Conservation (phyloP, 2,329 filamentous ascomycete genomes). For the Cercospora sp. region DNA sequence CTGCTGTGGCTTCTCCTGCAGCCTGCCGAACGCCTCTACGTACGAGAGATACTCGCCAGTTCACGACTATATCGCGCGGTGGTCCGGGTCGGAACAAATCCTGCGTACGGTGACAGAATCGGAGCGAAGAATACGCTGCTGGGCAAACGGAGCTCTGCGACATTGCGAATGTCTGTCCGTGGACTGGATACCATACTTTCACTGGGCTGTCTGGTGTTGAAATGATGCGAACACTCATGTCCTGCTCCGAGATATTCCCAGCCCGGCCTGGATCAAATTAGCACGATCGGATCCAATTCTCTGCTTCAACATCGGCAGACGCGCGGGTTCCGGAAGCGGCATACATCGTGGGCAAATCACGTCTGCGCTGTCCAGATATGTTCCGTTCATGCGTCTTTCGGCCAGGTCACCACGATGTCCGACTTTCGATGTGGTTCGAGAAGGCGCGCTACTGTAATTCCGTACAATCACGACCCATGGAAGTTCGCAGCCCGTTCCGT, state of each 20-base stretch:
- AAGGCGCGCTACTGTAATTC: background rate
- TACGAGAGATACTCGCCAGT: background rate
- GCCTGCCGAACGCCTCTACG: background rate
- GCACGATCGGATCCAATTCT: background rate
- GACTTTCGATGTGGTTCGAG: background rate
- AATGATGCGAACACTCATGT: background rate
- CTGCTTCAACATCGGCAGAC: constrained; percentile 8
- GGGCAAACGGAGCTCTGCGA: background rate
- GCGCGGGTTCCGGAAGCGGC: constrained; percentile 5
- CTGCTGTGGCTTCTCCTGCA: background rate
- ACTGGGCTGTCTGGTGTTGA: background rate
- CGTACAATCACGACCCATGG: background rate
- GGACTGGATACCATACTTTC: constrained; percentile 8
- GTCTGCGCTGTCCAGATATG: background rate
- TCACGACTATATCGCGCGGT: background rate
- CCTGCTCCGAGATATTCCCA: constrained; percentile 7
- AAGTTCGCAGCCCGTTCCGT: background rate
- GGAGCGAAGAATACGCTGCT: constrained; percentile 8
- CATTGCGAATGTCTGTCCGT: background rate
- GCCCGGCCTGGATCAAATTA: background rate
- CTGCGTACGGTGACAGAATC: background rate
- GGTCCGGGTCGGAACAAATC: background rate
- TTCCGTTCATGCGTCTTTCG: background rate
- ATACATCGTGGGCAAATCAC: background rate
- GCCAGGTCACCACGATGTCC: background rate